Conservation (phyloP, 129 eudicot species). For the Deinandra increscens region DNA sequence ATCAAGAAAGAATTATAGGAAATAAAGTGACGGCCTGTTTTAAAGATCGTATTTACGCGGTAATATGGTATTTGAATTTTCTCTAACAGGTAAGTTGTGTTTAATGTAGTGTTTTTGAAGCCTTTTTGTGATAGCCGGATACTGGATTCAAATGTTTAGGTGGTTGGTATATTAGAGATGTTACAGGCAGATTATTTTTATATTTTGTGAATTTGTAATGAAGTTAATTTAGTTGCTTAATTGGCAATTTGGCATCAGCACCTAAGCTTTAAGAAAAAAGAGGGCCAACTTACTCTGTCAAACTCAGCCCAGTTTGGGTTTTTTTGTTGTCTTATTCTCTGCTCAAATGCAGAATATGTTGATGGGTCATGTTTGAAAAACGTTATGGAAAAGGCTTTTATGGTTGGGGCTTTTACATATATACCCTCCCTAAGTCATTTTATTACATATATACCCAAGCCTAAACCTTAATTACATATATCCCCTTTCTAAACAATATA, state of each 20-base stretch:
- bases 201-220: constrained; percentile 16
- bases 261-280: too few species aligned
- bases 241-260: too few species aligned
- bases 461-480: too few species aligned
- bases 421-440: too few species aligned
- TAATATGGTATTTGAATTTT: constrained; percentile 35
- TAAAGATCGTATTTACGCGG: constrained; percentile 23
- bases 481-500: too few species aligned
- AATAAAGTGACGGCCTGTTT: constrained; percentile 14
- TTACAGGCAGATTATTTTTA: too few species aligned
- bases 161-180: constrained; percentile 7
- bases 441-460: too few species aligned
- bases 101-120: not conserved
- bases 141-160: not conserved
- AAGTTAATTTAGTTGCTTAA: constrained; percentile 4
- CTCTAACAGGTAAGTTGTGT: constrained; percentile 24
- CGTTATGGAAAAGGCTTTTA: too few species aligned
- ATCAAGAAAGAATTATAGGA: constrained; percentile 27
- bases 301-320: too few species aligned
- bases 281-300: not conserved
- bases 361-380: not conserved
- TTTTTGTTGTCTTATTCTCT: too few species aligned
- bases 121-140: not conserved
- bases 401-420: too few species aligned
- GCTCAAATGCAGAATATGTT: too few species aligned